Evolutionary conservation across 2,329 filamentous ascomycete genomes (phyloP), one percentile per base, ranked within the genome.

Genomic region (Knoxdaviesia proteae): DNA sequence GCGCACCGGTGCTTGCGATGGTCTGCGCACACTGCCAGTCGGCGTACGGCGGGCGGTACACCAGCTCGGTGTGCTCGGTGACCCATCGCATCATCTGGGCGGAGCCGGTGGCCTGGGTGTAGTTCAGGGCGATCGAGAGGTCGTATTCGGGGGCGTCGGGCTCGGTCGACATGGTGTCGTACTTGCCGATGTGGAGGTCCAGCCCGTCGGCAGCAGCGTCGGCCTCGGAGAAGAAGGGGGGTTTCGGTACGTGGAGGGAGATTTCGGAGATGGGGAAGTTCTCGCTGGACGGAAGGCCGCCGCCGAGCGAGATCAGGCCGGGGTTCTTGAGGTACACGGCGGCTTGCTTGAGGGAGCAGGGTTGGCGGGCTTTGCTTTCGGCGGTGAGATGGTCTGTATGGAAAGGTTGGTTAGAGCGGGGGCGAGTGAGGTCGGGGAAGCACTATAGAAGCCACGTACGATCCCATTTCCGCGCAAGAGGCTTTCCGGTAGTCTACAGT

Each of bases 11-110:
- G 59, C 78, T 90, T 42, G 88, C 90, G 36, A 88, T 72, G 3
- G 78, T 87, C 63, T 94, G 68, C 43, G 77, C 78, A 52, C 83
- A 83, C 49, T 74, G 69, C 90, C 90, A 98, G 62, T 98, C 87
- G 11, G 77, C 70, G 56, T 96, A 96, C 0, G 83, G 84, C 10
- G 88, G 87, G 47, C 74, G 69, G 58, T 84, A 83, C 10, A 94
- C 76, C 44, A 96, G 74, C 61, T 98, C 88, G 0, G 87, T 93
- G 61, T 96, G 90, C 64, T 98, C 90, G 0, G 87, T 92, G 41
- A 96, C 68, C 62, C 82, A 96, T 46, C 90, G 77, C 48, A 94
- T 64, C 58, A 98, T 67, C 61, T 94, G 90, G 4, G 84, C 80
- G 7, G 84, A 75, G 11, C 90, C 90, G 11, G 76, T 76, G 6